Evolutionary conservation across 768 basidiomycete species (phyloP), one percentile per base, ranked within the genome.

Genomic region (Lepiota brunneoincarnata): DNA sequence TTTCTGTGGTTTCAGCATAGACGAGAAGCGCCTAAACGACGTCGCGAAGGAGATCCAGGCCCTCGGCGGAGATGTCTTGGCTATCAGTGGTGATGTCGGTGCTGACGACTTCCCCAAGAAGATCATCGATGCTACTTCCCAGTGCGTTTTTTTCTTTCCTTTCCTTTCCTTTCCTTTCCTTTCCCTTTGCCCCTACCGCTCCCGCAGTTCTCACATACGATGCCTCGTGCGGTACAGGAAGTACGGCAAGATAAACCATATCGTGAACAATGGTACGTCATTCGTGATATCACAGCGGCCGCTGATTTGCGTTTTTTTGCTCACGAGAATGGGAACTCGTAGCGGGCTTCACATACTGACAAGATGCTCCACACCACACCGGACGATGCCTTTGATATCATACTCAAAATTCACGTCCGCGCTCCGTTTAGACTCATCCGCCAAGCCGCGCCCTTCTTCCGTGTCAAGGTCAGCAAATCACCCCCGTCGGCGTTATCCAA

Each of bases 291-390:
- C n/a, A 23, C 10, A 37, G 17, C 40, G 11, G 20, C n/a, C n/a
- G n/a, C n/a, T n/a, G n/a, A n/a, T n/a, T n/a, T n/a, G n/a, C n/a
- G n/a, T 21, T 17, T 28, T 6, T 15, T 6, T 17, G 17, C 17
- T 10, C 36, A 24, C 14, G 31, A 20, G 28, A 18, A 57, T 24
- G 28, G 31, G n/a, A 10, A n/a, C 49, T 31, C 44, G 2, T 15
- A 83, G 85, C 86, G 43, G 86, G 84, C 44, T 90, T 90, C 72
- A 89, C 88, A 6, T 89, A 79, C 61, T n/a, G 88, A 91, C 77
- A 87, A 86, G 69, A 93, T 93, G 91, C 74, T 92, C 36, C 91
- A 91, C 71, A 91, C 89, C 4, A 91, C 86, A 56, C 84, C 87
- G 2, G 91, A 93, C 69, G 88, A 91, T 40, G 79, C 83, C 1